Conservation (phyloP, 2,329 filamentous ascomycete species). For the Talaromyces marneffei region DNA sequence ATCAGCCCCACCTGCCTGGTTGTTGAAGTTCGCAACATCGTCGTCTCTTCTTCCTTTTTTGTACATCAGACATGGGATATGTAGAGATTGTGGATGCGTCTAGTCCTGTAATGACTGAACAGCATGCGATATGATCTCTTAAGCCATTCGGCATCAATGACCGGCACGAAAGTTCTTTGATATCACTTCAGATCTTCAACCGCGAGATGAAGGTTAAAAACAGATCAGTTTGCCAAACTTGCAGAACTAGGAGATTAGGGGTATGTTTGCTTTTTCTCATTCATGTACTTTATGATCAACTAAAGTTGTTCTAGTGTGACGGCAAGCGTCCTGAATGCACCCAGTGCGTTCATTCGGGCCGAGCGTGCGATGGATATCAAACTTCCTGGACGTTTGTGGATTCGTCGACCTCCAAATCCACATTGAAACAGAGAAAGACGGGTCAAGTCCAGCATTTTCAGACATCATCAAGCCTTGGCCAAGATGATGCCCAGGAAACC, state of each 20-base stretch:
- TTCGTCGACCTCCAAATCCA: conserved; percentile 9
- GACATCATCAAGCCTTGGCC: background rate
- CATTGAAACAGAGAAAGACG: background rate
- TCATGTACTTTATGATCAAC: background rate
- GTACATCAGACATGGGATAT: background rate
- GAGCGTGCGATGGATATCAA: conserved; percentile 22
- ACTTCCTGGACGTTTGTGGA: conserved; percentile 19
- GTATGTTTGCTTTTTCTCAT: conserved; percentile 7
- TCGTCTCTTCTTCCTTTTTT: background rate
- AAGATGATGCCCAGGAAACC: background rate
- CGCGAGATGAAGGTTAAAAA: conserved; percentile 18
- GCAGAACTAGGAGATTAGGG: conserved; percentile 20
- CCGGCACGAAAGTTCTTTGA: background rate
- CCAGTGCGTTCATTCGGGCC: conserved; percentile 21
- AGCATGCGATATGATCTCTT: background rate
- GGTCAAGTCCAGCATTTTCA: background rate
- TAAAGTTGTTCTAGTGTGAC: conserved; percentile 18
- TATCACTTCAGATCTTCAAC: background rate
- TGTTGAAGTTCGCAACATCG: background rate
- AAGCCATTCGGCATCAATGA: background rate
- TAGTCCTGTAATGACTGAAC: background rate
- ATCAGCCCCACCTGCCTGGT: background rate
- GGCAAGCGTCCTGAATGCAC: conserved; percentile 23
- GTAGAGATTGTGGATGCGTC: background rate
- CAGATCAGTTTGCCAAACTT: conserved; percentile 17